Conservation (phyloP, 805 yeast species). For the Pichia eremophila region DNA sequence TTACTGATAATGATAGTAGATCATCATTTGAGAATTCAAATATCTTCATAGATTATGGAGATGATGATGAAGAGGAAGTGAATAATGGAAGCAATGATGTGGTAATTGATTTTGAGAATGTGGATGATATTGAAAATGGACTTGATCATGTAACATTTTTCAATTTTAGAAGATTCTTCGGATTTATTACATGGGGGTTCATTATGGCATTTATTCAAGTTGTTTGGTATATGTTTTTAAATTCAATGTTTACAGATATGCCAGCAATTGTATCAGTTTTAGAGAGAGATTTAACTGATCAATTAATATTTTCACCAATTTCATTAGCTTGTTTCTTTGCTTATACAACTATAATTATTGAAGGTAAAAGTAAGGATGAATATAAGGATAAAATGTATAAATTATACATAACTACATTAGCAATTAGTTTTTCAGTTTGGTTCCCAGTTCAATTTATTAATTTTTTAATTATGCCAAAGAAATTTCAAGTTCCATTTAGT, state of each 20-base stretch:
- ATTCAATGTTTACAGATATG: conserved; percentile 66
- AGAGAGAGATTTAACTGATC: conserved; percentile 84
- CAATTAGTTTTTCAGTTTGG: conserved; percentile 70
- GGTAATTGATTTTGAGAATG: background rate
- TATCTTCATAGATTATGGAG: conserved; percentile 28
- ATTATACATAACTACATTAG: conserved; percentile 58
- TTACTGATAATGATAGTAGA: background rate
- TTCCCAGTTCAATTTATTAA: conserved; percentile 73
- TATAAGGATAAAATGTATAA: conserved; percentile 54
- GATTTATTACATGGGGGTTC: conserved; percentile 85
- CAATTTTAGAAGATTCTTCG: conserved; percentile 59
- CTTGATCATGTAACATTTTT: conserved; percentile 25
- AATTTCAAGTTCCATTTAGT: conserved; percentile 84
- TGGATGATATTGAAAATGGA: background rate
- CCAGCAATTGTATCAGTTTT: conserved; percentile 79
- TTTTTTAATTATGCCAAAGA: conserved; percentile 58
- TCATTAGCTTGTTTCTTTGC: conserved; percentile 73
- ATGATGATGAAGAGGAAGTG: background rate
- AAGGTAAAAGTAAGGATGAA: conserved; percentile 58
- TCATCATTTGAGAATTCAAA: conserved; percentile 11
- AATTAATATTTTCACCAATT: conserved; percentile 79
- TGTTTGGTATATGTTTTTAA: conserved; percentile 80
- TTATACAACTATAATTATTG: conserved; percentile 75
- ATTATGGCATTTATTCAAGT: conserved; percentile 74
- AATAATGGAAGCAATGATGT: background rate